A percentile compares a stretch with the other conserved stretches of the same genome.
Evolutionary conservation across 495 filamentous ascomycete species (phyloP).

Genomic region (Penicillium daleae): DNA sequence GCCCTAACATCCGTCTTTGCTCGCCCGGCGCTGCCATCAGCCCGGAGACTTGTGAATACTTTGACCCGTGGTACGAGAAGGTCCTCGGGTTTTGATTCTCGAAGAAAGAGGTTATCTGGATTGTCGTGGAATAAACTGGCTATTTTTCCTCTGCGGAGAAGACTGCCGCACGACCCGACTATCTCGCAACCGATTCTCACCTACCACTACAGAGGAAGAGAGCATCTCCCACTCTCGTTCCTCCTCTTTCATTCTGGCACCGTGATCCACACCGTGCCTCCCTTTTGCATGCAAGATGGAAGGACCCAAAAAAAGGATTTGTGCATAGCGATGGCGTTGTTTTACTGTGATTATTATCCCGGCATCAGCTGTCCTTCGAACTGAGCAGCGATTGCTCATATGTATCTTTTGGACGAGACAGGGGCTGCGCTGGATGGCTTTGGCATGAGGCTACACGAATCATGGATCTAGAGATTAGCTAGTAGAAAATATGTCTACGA

Average conservation of each 20-base stretch:
- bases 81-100: conserved; percentile 40
- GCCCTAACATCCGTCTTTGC: conserved; percentile 93
- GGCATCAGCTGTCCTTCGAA: neutral
- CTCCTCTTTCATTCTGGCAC: neutral
- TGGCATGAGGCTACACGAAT: neutral
- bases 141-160: neutral
- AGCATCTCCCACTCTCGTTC: neutral
- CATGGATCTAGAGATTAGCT: neutral
- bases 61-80: conserved; percentile 72
- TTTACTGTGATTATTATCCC: conserved; percentile 2
- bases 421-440: neutral
- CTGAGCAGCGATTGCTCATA: neutral
- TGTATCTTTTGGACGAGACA: neutral
- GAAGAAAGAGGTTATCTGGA: neutral
- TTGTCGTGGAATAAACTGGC: neutral
- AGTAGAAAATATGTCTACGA: neutral
- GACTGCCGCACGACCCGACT: neutral
- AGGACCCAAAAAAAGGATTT: conserved; percentile 7
- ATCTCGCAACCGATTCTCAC: neutral
- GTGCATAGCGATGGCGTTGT: conserved; percentile 9
- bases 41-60: conserved; percentile 89
- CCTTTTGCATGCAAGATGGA: conserved; percentile 4
- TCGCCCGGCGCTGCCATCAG: conserved; percentile 85
- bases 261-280: neutral
- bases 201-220: neutral